These are phyloP conservation scores for Skeletonema marinoi DNA, from an alignment of 108 stramenopile genomes.

Conservation along the genomic window DNA sequence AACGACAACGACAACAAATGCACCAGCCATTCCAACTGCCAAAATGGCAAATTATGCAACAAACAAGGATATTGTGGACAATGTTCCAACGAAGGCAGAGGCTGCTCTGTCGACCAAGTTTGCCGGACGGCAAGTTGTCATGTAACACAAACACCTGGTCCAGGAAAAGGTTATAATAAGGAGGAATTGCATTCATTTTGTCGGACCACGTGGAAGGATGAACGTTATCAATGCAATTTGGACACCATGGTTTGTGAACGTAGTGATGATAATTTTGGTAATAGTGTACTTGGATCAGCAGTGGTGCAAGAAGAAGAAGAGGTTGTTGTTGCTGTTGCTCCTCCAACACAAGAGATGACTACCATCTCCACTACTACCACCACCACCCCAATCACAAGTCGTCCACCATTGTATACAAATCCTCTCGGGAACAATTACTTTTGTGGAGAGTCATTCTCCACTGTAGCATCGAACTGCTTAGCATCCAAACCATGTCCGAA, in stretches of 20 bases:
- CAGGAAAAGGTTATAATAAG: constrained; percentile 14
- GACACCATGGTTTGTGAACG: constrained; percentile 29
- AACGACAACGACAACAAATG: neutral
- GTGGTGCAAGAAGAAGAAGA: neutral
- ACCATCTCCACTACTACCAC: neutral
- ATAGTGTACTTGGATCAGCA: too few relatives aligned
- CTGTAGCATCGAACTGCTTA: neutral
- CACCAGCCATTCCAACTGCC: neutral
- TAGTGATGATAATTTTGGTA: neutral
- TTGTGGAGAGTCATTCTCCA: constrained; percentile 13
- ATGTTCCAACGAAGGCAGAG: constrained; percentile 15
- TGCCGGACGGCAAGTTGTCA: constrained; percentile 22
- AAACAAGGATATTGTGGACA: constrained; percentile 16
- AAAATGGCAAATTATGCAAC: neutral
- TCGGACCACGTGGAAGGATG: neutral
- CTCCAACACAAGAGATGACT: too few relatives aligned
- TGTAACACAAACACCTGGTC: constrained; percentile 6
- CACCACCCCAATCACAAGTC: neutral
- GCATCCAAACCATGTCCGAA: neutral
- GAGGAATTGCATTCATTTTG: constrained; percentile 18
- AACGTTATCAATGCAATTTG: constrained; percentile 4
- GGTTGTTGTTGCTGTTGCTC: too few relatives aligned
- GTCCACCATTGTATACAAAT: constrained; percentile 13
- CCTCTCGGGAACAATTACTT: constrained; percentile 37
- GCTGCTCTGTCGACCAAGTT: constrained; percentile 29